Base-by-base conservation (phyloP, 140 eudicot genomes). In the Stevia rebaudiana region DNA sequence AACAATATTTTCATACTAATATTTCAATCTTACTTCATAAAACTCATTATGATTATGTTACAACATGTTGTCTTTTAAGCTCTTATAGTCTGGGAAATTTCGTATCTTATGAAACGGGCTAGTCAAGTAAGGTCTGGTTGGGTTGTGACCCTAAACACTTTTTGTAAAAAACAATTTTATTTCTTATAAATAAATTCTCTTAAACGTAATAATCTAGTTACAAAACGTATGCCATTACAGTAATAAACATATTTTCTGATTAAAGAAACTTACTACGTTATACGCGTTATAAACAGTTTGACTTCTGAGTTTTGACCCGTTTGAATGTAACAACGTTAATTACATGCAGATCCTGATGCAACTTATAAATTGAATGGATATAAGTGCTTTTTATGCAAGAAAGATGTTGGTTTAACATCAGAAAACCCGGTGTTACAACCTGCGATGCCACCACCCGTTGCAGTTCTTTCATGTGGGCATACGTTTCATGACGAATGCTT, bases 391-490 rank as follows among this genome's bases (percentile, higher is more conserved):
- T 1, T 88, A 63, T 84, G 96, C 82, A 84, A 78, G 76, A 76
- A 94, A 72, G 90, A 84, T 67, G 80, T 88, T 16, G 71, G 83
- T 5, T 78, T 79, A 69, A 48, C 87, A 51, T 73, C 94, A 12
- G 96, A 88, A 75, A 90, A 90, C 16, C 71, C 63, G 1, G 63
- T 80, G 0, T 51, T 47, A 70, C 87, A 76, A 68, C 96, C 94
- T 0, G 19, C 81, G 9, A 57, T 47, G 11, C 74, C 75, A 18
- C 96, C 94, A 48, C 52, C 85, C 11, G 85, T 78, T 43, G 96
- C 90, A 13, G 82, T 88, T 78, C 90, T 88, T 51, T 82, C 85
- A 41, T 88, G 96, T 23, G 87, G 90, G 16, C 96, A 88, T 78
- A 76, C 85, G 41, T 88, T 88, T 78, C 96, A 88, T 53, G 94